Evolutionary conservation across 2,329 filamentous ascomycete species (phyloP).

Genomic region (Aspergillus tamarii): DNA sequence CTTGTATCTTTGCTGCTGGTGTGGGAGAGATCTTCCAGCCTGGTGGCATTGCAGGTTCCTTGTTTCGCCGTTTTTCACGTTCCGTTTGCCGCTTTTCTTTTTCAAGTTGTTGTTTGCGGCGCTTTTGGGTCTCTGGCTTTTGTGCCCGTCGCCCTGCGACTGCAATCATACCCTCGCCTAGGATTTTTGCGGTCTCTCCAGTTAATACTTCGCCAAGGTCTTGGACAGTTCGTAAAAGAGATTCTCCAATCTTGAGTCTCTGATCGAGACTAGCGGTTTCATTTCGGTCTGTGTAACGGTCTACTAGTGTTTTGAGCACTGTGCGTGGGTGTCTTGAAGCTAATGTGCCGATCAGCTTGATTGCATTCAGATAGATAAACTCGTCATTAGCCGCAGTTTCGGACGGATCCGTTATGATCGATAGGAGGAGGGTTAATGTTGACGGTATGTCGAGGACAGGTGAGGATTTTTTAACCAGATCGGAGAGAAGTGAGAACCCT

Average conservation of each 20-base stretch:
- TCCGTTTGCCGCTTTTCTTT: constrained; percentile 31
- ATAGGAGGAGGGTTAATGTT: constrained; percentile 44
- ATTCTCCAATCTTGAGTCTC: constrained; percentile 46
- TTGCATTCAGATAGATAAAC: constrained; percentile 49
- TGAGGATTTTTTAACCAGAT: constrained; percentile 44
- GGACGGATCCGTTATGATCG: constrained; percentile 40
- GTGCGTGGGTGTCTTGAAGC: constrained; percentile 47
- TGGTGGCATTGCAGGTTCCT: constrained; percentile 28
- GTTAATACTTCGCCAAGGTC: constrained; percentile 42
- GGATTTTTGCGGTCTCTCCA: constrained; percentile 40
- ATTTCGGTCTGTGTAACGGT: constrained; percentile 43
- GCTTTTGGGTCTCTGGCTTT: constrained; percentile 39
- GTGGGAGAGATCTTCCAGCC: constrained; percentile 34
- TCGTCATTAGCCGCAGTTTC: constrained; percentile 41
- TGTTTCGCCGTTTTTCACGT: constrained; percentile 32
- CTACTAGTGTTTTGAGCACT: constrained; percentile 43
- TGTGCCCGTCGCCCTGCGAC: constrained; percentile 44
- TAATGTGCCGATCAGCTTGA: constrained; percentile 44
- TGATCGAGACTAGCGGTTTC: constrained; percentile 44
- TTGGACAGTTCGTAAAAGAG: constrained; percentile 45
- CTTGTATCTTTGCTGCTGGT: constrained; percentile 10
- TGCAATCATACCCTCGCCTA: constrained; percentile 43
- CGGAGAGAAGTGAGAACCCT: constrained; percentile 45
- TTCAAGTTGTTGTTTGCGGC: constrained; percentile 30
- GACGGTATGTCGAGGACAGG: constrained; percentile 49